Conservation (phyloP, 306 rosid species). For the Myrica gale region DNA sequence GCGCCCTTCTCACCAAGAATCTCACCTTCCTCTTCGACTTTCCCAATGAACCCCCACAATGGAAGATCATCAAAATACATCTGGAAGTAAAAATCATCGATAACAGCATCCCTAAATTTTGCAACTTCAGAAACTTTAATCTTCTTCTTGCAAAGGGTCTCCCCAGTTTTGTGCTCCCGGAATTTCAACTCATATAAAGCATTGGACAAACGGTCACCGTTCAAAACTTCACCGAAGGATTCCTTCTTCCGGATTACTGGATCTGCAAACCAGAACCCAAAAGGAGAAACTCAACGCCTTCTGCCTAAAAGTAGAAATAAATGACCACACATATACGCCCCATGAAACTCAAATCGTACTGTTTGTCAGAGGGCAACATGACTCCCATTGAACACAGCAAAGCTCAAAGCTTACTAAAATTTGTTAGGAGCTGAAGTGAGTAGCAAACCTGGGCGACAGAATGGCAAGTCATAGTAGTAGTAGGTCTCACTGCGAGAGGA, state of each 20-base stretch:
- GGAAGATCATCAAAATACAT: constrained; percentile 91
- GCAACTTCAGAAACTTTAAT: constrained; percentile 57
- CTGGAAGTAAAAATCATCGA: constrained; percentile 74
- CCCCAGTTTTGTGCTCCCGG: constrained; percentile 41
- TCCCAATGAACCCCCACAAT: constrained; percentile 78
- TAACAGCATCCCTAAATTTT: constrained; percentile 59
- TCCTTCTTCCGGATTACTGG: constrained; percentile 65
- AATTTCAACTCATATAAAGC: constrained; percentile 61
- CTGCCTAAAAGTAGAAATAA: not conserved
- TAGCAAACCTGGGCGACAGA: constrained; percentile 78
- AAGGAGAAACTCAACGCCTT: constrained; percentile 9
- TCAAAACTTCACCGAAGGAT: constrained; percentile 82
- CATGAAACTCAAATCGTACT: not conserved
- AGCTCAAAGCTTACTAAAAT: not conserved
- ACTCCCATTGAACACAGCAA: not conserved
- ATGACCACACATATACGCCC: not conserved
- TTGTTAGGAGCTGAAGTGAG: not conserved
- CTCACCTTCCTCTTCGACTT: constrained; percentile 59
- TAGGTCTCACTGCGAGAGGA: constrained; percentile 64
- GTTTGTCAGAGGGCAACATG: not conserved
- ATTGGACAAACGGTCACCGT: constrained; percentile 74
- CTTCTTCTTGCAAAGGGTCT: constrained; percentile 53
- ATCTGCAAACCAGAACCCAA: constrained; percentile 42
- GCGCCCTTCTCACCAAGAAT: constrained; percentile 39
- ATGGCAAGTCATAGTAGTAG: constrained; percentile 75